Evolutionary conservation across 2,329 filamentous ascomycete genomes (phyloP).

Genomic region (Podosphaera leucotricha): DNA sequence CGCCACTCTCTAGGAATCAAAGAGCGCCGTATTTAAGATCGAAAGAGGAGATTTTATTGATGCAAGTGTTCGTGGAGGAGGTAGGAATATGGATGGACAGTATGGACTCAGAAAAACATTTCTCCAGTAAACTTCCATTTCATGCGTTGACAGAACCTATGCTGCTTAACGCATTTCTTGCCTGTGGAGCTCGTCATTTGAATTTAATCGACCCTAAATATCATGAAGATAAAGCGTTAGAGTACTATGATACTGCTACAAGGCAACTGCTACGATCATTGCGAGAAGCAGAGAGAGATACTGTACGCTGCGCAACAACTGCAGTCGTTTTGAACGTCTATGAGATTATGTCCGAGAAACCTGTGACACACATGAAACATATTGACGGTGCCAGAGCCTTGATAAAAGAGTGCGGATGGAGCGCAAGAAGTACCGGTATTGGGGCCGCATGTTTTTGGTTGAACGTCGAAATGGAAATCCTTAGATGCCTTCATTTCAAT

Average conservation of each 20-base stretch:
- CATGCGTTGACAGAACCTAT: conserved; percentile 63
- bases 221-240: conserved; percentile 51
- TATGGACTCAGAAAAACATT: conserved; percentile 67
- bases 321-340: conserved; percentile 81
- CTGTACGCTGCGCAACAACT: conserved; percentile 62
- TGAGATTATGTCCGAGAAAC: conserved; percentile 71
- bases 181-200: conserved; percentile 68
- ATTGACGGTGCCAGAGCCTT: conserved; percentile 65
- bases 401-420: conserved; percentile 79
- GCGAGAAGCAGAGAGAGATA: conserved; percentile 68
- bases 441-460: conserved; percentile 86
- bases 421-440: conserved; percentile 52
- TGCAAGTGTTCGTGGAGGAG: conserved; percentile 81
- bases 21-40: conserved; percentile 40
- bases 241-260: conserved; percentile 72
- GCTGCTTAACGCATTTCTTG: conserved; percentile 70
- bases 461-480: conserved; percentile 73
- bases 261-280: conserved; percentile 51
- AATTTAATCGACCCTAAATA: conserved; percentile 46
- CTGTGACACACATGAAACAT: conserved; percentile 66
- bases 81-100: conserved; percentile 89
- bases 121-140: conserved; percentile 63
- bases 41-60: conserved; percentile 61
- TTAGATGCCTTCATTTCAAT: conserved; percentile 68
- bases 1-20: not conserved